Evolutionary conservation across 208 protist genomes (phyloP).

Genomic region (Porcisia hertigi): DNA sequence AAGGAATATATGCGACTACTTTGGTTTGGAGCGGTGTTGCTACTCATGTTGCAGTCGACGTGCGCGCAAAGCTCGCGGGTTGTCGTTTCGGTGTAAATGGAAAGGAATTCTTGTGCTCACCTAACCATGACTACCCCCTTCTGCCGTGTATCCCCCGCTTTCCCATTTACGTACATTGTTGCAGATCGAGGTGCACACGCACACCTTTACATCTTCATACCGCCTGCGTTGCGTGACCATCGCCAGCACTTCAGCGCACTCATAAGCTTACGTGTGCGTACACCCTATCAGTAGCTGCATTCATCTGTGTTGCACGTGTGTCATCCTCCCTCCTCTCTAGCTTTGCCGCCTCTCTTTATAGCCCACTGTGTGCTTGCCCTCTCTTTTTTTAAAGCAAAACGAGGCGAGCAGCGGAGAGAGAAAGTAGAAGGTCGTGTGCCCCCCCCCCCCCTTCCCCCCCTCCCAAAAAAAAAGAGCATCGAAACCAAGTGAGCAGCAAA

Average conservation of each 20-base stretch:
- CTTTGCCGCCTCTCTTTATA: neutral
- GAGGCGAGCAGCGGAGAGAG: neutral
- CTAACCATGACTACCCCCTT: neutral
- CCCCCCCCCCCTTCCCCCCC: too few relatives aligned
- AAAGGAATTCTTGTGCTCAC: neutral
- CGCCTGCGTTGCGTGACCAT: too few relatives aligned
- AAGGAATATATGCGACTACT: neutral
- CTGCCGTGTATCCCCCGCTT: too few relatives aligned
- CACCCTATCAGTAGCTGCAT: neutral
- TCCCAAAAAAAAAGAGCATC: neutral
- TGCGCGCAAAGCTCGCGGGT: neutral
- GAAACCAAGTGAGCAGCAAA: neutral
- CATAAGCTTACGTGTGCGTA: neutral
- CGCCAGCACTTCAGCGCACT: too few relatives aligned
- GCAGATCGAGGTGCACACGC: neutral
- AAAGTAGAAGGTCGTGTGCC: neutral
- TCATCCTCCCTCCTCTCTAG: neutral
- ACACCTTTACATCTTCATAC: neutral
- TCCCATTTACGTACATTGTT: neutral
- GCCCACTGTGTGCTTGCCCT: neutral
- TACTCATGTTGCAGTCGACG: neutral
- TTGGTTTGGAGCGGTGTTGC: neutral
- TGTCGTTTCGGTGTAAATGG: neutral
- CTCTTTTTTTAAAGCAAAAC: neutral
- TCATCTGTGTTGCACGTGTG: neutral